A percentile compares a stretch with the other conserved stretches of the same genome.
These are phyloP conservation scores for Arachis monticola DNA, from an alignment of 331 rosid genomes.

Conservation along the genomic window DNA sequence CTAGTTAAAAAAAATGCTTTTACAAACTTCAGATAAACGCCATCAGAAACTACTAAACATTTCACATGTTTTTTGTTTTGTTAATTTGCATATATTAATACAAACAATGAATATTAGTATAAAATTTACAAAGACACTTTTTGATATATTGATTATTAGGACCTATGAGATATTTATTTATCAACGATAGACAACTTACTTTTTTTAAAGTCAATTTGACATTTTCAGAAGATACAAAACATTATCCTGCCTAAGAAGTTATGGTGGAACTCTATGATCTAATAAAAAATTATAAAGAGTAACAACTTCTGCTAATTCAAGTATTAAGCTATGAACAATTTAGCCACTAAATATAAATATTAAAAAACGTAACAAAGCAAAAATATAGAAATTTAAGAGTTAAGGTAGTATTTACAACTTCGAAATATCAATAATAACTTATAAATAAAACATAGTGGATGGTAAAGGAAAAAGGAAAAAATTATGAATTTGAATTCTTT, in stretches of 20 bases:
- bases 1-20: slow-evolving; percentile 84
- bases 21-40: slow-evolving; percentile 83
- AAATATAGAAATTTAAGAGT: neutral
- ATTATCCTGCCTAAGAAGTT: neutral
- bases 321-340: neutral
- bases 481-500: too few relatives aligned
- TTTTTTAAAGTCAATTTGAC: too few relatives aligned
- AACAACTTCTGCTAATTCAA: neutral
- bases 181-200: too few relatives aligned
- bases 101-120: slow-evolving; percentile 12
- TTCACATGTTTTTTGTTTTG: slow-evolving; percentile 82
- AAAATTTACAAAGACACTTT: neutral
- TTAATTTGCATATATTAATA: slow-evolving; percentile 57
- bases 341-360: neutral
- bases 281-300: neutral
- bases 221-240: neutral
- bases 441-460: neutral
- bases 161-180: too few relatives aligned
- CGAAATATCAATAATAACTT: neutral
- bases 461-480: neutral
- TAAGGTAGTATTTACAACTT: neutral
- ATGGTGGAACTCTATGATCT: neutral
- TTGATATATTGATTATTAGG: neutral
- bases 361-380: neutral
- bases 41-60: slow-evolving; percentile 80